Percentiles rank a stretch among this genome's conserved stretches.
Evolutionary conservation across 441 rosid species (phyloP).

Genomic region (Aleurites moluccanus): DNA sequence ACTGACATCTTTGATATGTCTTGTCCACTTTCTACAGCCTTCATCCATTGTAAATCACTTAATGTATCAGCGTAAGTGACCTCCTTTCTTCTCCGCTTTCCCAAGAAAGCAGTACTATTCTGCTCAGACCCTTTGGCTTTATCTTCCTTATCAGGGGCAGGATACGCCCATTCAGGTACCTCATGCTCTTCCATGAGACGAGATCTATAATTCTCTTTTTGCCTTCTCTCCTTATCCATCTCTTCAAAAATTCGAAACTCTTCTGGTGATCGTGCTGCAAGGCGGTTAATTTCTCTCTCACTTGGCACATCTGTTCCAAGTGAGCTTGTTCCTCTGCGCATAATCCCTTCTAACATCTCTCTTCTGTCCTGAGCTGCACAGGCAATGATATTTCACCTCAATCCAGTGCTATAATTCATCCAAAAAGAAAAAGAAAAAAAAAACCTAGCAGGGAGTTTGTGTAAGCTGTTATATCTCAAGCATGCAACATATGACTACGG

Average conservation of each 20-base stretch:
- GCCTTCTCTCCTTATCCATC: constrained; percentile 95
- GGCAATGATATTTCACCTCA: constrained; percentile 22
- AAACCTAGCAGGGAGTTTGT: background rate
- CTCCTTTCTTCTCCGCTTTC: constrained; percentile 86
- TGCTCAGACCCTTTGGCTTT: constrained; percentile 54
- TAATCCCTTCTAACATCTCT: constrained; percentile 94
- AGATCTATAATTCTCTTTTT: constrained; percentile 75
- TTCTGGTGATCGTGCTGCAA: constrained; percentile 88
- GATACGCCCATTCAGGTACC: constrained; percentile 97
- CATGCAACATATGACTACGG: constrained; percentile 4
- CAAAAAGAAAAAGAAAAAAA: background rate
- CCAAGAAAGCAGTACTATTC: constrained; percentile 49
- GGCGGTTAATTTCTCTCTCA: constrained; percentile 97
- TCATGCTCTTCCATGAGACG: constrained; percentile 98
- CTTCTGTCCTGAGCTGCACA: constrained; percentile 93
- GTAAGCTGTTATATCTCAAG: background rate
- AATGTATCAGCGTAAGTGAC: constrained; percentile 76
- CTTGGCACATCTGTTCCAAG: constrained; percentile 97
- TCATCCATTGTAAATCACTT: constrained; percentile 87
- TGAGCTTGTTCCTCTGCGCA: constrained; percentile 96
- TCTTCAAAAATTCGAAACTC: constrained; percentile 92
- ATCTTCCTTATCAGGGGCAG: constrained; percentile 59
- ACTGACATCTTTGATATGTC: constrained; percentile 48
- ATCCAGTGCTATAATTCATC: constrained; percentile 11
- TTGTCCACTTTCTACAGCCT: constrained; percentile 90